Percentiles rank a stretch among this genome's conserved stretches.
Conservation (phyloP, 768 basidiomycete genomes). For the Krasilnikovozyma curviuscula region DNA sequence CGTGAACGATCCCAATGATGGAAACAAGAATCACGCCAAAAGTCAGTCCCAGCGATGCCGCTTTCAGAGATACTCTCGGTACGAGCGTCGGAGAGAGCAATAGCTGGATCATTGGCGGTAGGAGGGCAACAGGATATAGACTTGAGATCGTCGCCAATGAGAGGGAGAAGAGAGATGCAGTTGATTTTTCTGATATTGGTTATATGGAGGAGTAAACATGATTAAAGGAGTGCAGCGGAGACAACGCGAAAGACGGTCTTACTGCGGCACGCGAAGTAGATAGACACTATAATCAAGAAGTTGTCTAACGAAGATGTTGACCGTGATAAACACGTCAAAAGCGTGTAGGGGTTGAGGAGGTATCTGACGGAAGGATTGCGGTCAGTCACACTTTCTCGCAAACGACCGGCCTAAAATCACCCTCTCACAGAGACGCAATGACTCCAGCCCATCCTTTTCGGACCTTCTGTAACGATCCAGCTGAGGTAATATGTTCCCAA, state of each 20-base stretch:
- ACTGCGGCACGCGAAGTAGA: slow-evolving; percentile 58
- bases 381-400: not conserved
- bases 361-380: slow-evolving; percentile 34
- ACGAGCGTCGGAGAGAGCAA: too few species aligned
- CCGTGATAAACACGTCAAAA: slow-evolving; percentile 56
- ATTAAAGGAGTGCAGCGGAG: not conserved
- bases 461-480: slow-evolving; percentile 16
- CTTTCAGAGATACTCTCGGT: too few species aligned
- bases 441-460: slow-evolving; percentile 38
- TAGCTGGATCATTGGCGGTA: slow-evolving; percentile 48
- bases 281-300: slow-evolving; percentile 40
- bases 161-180: slow-evolving; percentile 43
- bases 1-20: slow-evolving; percentile 32
- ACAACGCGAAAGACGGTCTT: slow-evolving; percentile 8
- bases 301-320: slow-evolving; percentile 76
- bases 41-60: too few species aligned
- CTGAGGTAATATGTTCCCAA: slow-evolving; percentile 42
- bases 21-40: too few species aligned
- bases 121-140: slow-evolving; percentile 45
- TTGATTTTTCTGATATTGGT: slow-evolving; percentile 34
- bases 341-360: slow-evolving; percentile 71
- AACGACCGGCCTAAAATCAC: not conserved
- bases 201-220: not conserved
- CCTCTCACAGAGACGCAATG: slow-evolving; percentile 47
- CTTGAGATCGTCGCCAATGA: slow-evolving; percentile 56